Percentiles rank a stretch among this genome's conserved stretches.
Conservation (phyloP, 1,139 yeast species). For the Suhomyces yuchorum region DNA sequence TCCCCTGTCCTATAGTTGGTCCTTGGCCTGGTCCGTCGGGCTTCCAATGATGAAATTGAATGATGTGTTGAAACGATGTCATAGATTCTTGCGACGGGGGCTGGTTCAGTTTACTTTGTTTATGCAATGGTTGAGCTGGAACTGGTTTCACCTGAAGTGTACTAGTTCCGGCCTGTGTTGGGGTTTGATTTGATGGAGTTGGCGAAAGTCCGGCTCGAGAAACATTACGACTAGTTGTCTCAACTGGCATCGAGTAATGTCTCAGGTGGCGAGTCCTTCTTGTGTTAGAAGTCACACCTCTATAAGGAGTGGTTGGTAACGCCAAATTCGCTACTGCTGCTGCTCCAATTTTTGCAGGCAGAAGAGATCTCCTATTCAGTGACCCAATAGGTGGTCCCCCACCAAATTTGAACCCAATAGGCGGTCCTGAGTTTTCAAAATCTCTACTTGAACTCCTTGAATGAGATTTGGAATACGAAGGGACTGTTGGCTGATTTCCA, state of each 20-base stretch:
- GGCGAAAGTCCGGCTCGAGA: constrained; percentile 21
- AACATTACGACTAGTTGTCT: constrained; percentile 15
- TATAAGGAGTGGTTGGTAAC: constrained; percentile 37
- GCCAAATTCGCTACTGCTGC: constrained; percentile 63
- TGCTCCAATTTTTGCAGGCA: constrained; percentile 76
- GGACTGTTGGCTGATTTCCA: neutral
- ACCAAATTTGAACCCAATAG: constrained; percentile 47
- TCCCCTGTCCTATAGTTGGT: constrained; percentile 15
- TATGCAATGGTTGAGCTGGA: constrained; percentile 49
- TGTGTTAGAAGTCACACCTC: constrained; percentile 17
- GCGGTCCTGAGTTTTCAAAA: constrained; percentile 27
- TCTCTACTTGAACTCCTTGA: constrained; percentile 15
- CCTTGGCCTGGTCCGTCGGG: constrained; percentile 38
- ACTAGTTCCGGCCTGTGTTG: constrained; percentile 28
- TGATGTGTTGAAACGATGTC: constrained; percentile 54
- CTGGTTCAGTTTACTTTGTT: constrained; percentile 34
- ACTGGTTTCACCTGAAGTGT: constrained; percentile 49
- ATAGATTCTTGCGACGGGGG: constrained; percentile 52
- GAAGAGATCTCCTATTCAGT: constrained; percentile 45
- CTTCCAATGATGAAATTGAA: constrained; percentile 57
- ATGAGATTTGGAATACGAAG: constrained; percentile 6
- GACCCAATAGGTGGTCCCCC: constrained; percentile 23
- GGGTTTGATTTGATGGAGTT: constrained; percentile 17
- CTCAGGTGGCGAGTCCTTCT: constrained; percentile 39
- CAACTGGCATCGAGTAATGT: constrained; percentile 48